phyloP scores from a whole-genome alignment of 2,329 filamentous ascomycete genomes.

The Ophiostoma sp. region DNA sequence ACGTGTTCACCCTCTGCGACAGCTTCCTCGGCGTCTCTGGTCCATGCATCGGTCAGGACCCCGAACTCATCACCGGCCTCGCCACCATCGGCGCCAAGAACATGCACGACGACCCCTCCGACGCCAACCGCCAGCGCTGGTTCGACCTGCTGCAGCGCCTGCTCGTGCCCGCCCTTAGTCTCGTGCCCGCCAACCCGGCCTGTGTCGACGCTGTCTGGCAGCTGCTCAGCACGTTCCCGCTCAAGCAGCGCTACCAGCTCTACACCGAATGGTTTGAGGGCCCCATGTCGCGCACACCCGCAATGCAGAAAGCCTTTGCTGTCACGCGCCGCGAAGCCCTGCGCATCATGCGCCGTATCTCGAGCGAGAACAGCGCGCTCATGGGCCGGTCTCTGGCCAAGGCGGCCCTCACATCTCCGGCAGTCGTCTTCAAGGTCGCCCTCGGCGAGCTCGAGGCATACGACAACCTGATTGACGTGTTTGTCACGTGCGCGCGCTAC shows the following conservation, averaged over 20 bases:
- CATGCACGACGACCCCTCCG: constrained; percentile 63
- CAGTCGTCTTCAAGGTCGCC: constrained; percentile 83
- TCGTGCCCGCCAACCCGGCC: constrained; percentile 77
- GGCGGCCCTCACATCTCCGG: constrained; percentile 84
- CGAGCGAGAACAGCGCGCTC: constrained; percentile 74
- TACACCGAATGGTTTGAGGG: constrained; percentile 92
- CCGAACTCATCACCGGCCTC: constrained; percentile 71
- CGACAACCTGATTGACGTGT: constrained; percentile 87
- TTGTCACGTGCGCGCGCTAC: constrained; percentile 90
- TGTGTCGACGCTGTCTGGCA: constrained; percentile 83
- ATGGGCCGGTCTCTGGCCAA: constrained; percentile 89
- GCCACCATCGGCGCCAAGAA: constrained; percentile 79
- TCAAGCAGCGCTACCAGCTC: constrained; percentile 72
- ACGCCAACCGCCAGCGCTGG: constrained; percentile 72
- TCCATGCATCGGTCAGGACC: constrained; percentile 81
- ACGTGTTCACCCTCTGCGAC: constrained; percentile 80
- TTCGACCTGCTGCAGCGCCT: constrained; percentile 75
- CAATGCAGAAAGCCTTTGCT: constrained; percentile 73
- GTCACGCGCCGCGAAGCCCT: constrained; percentile 73
- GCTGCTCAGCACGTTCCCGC: constrained; percentile 72
- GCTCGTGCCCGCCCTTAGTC: constrained; percentile 80
- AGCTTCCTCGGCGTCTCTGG: constrained; percentile 82
- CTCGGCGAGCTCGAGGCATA: constrained; percentile 90
- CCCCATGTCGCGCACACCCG: constrained; percentile 66
- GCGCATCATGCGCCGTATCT: constrained; percentile 81